phyloP scores from a whole-genome alignment of 345 rosid genomes.

The Eucalyptus microcorys region DNA sequence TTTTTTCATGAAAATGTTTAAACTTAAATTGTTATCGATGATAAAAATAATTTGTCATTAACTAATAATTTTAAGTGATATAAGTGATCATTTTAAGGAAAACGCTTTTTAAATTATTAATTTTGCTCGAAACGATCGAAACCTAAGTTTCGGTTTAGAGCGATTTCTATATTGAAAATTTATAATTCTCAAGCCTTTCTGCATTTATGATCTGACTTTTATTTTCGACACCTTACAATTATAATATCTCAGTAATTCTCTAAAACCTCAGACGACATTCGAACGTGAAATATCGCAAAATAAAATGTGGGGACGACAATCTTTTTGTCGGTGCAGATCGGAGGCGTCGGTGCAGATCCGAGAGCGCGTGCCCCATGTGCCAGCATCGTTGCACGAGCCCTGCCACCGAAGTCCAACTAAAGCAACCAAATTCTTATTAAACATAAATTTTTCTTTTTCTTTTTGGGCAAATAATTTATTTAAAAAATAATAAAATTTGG shows the following conservation, averaged over 20 bases:
- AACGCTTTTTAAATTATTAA: rapidly evolving
- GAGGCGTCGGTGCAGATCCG: not conserved
- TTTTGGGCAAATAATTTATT: not conserved
- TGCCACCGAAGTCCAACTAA: not conserved
- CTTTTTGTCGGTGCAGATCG: not conserved
- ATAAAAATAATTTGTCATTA: no score
- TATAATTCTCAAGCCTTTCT: not conserved
- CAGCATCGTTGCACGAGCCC: not conserved
- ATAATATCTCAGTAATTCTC: not conserved
- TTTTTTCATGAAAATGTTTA: no score
- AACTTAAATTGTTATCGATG: rapidly evolving
- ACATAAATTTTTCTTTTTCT: rapidly evolving
- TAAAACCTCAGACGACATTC: not conserved
- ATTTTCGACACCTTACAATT: not conserved
- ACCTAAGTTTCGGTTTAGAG: rapidly evolving
- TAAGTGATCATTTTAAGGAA: rapidly evolving
- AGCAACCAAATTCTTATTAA: not conserved
- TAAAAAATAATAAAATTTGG: not conserved
- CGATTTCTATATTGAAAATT: not conserved
- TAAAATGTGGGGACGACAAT: not conserved
- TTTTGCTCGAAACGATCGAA: rapidly evolving
- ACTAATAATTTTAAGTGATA: no score
- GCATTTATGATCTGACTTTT: not conserved
- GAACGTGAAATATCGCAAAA: not conserved
- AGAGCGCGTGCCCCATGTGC: not conserved